Conservation (phyloP, 352 stramenopile species). For the Phytophthora quininea region DNA sequence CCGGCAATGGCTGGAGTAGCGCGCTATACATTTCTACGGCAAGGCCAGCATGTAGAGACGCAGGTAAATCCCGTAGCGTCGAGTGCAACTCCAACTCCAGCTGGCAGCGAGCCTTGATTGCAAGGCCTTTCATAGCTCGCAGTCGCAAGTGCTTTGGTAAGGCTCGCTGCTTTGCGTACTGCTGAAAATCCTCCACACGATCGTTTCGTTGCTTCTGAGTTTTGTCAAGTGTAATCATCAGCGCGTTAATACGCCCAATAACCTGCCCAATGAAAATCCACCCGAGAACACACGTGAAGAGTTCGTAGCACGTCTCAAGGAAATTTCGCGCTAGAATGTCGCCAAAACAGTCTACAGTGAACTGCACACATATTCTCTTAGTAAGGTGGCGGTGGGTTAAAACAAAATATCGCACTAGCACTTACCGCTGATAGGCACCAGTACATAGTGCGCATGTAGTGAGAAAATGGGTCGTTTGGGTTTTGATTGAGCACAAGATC, state of each 20-base stretch:
- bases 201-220: conserved; percentile 56
- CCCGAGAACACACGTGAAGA: conserved; percentile 69
- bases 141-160: conserved; percentile 48
- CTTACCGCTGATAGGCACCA: conserved; percentile 76
- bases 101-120: conserved; percentile 59
- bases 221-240: conserved; percentile 77
- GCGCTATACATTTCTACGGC: conserved; percentile 63
- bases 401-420: neutral
- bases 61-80: conserved; percentile 58
- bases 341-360: conserved; percentile 81
- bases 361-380: conserved; percentile 35
- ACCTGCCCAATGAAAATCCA: conserved; percentile 84
- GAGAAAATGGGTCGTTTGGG: conserved; percentile 48
- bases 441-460: conserved; percentile 83
- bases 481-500: conserved; percentile 63
- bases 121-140: conserved; percentile 54
- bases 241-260: conserved; percentile 66
- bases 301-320: conserved; percentile 60
- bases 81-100: conserved; percentile 43
- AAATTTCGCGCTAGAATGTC: conserved; percentile 72
- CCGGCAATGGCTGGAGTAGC: conserved; percentile 33
- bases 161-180: conserved; percentile 65
- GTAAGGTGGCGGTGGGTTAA: neutral
- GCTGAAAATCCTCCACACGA: conserved; percentile 67
- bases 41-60: conserved; percentile 39